phyloP scores from a whole-genome alignment of 1,139 yeast species.

The Protomyces arabidopsidicola region DNA sequence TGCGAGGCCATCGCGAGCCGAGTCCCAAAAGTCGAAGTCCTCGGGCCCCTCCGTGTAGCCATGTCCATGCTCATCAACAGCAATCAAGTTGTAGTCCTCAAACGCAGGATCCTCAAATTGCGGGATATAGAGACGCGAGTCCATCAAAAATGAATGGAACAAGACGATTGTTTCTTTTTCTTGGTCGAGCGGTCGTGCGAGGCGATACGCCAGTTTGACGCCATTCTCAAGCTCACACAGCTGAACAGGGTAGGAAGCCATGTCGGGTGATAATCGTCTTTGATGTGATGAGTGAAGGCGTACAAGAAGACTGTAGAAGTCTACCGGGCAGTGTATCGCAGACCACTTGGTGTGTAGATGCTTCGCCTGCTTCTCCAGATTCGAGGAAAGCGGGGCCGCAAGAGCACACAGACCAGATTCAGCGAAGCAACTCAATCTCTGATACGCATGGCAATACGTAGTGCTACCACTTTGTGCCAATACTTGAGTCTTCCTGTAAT shows the following conservation, averaged over 20 bases:
- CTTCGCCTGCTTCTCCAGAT: too few species aligned
- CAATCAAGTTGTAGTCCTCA: constrained; percentile 9
- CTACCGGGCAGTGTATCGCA: too few species aligned
- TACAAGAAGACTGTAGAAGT: too few species aligned
- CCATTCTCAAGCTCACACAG: neutral
- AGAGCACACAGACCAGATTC: too few species aligned
- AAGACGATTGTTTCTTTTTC: constrained; percentile 4
- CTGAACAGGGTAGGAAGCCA: neutral
- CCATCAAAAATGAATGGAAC: constrained; percentile 18
- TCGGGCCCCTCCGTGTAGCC: constrained; percentile 3
- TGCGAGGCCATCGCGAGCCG: constrained; percentile 6
- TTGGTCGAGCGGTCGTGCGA: neutral
- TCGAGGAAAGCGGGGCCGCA: too few species aligned
- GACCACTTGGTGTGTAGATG: too few species aligned
- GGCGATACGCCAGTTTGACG: constrained; percentile 1
- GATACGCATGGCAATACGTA: too few species aligned
- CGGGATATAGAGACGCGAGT: constrained; percentile 5
- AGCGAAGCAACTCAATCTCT: too few species aligned
- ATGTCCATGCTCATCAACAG: constrained; percentile 18
- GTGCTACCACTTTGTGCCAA: too few species aligned
- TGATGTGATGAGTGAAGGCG: too few species aligned
- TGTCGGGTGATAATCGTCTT: too few species aligned
- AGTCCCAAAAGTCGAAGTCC: constrained; percentile 10
- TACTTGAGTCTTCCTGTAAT: too few species aligned
- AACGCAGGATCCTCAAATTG: constrained; percentile 4